Conservation (phyloP, 768 basidiomycete species). For the Suillus lakei region DNA sequence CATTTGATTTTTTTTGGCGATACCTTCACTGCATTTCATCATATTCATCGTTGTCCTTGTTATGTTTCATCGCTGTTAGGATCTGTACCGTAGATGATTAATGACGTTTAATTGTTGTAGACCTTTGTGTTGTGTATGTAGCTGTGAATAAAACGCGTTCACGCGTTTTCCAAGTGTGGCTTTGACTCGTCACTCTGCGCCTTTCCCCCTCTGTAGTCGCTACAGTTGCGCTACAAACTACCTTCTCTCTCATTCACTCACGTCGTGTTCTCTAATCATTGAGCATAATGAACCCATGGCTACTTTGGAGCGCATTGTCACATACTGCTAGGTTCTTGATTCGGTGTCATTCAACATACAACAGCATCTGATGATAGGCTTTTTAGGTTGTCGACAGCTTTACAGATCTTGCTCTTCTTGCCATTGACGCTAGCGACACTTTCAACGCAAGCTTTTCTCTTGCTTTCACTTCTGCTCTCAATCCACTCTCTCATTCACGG, state of each 20-base stretch:
- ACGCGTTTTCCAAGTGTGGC: background rate
- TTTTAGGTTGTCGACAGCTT: constrained; percentile 69
- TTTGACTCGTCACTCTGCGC: background rate
- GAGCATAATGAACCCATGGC: constrained; percentile 54
- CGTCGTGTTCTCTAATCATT: background rate
- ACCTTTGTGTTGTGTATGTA: background rate
- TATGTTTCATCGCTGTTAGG: background rate
- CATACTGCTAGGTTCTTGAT: constrained; percentile 60
- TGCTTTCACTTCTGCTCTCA: constrained; percentile 79
- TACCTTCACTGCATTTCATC: background rate
- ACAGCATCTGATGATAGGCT: constrained; percentile 14
- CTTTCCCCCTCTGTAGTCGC: background rate
- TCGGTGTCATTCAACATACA: constrained; percentile 3
- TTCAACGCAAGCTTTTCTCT: constrained; percentile 77
- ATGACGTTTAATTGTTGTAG: background rate
- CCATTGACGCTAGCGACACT: constrained; percentile 86
- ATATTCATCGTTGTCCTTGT: background rate
- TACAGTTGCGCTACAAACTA: background rate
- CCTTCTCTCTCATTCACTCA: background rate
- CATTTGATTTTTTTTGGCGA: constrained; percentile 16
- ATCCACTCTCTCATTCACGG: constrained; percentile 83
- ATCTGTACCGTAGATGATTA: background rate
- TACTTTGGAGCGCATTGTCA: constrained; percentile 68
- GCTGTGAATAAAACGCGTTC: background rate
- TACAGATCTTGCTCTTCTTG: constrained; percentile 84